Evolutionary conservation across 306 rosid species (phyloP).

Genomic region (Erythrophleum fordii): DNA sequence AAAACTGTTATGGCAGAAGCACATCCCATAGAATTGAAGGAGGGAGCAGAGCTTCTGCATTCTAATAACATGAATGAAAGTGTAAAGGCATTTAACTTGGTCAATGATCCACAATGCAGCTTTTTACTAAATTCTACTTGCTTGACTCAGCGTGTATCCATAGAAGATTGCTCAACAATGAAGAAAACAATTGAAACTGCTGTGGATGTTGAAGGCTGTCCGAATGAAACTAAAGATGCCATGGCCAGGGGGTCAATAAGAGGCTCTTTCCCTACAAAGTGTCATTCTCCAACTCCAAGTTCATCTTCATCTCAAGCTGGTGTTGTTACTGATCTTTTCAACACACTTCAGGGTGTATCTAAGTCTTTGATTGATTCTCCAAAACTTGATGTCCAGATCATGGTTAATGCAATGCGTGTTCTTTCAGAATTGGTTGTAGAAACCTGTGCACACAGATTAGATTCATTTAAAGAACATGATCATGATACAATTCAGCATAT

Average conservation of each 20-base stretch:
- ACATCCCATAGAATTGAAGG: conserved; percentile 33
- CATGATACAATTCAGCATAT: conserved; percentile 46
- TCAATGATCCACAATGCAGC: conserved; percentile 41
- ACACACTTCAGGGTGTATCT: conserved; percentile 46
- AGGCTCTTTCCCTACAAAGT: conserved; percentile 34
- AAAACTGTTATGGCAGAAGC: conserved; percentile 39
- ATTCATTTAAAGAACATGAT: conserved; percentile 46
- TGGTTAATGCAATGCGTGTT: conserved; percentile 55
- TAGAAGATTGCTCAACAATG: conserved; percentile 23
- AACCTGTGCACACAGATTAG: conserved; percentile 40
- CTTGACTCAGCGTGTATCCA: conserved; percentile 36
- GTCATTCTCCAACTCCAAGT: conserved; percentile 29
- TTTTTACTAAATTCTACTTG: conserved; percentile 29
- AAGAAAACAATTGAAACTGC: conserved; percentile 29
- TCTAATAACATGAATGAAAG: conserved; percentile 39
- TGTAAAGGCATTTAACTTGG: conserved; percentile 34
- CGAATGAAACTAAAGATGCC: conserved; percentile 38
- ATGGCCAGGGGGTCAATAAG: conserved; percentile 26
- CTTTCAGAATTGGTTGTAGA: conserved; percentile 66
- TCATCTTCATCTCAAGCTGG: conserved; percentile 41
- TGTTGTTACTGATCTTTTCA: conserved; percentile 38
- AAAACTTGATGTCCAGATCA: conserved; percentile 43
- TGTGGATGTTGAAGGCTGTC: conserved; percentile 31
- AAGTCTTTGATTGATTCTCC: conserved; percentile 53
- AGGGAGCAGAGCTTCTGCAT: conserved; percentile 41